A percentile compares a stretch with the other conserved stretches of the same genome.
These are phyloP conservation scores for Cicer yamashitae DNA, from an alignment of 306 rosid genomes.

Conservation along the genomic window DNA sequence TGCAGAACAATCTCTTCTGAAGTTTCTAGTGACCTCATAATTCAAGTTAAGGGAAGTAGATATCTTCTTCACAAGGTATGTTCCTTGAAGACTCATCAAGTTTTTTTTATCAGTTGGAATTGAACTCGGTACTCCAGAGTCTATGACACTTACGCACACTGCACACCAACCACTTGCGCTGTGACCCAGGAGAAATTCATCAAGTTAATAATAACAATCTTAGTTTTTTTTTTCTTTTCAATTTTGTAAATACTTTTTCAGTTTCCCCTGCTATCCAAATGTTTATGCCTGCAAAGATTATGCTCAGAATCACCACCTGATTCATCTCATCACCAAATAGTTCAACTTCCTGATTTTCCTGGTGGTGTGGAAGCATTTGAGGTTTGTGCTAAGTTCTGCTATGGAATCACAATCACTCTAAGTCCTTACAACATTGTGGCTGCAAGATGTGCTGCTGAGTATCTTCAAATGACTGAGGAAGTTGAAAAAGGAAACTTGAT, in stretches of 20 bases:
- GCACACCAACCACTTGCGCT: too few relatives aligned
- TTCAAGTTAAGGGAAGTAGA: constrained; percentile 89
- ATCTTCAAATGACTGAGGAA: constrained; percentile 92
- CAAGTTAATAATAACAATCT: not conserved
- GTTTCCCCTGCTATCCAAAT: constrained; percentile 96
- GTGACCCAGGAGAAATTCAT: too few relatives aligned
- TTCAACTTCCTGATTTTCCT: constrained; percentile 88
- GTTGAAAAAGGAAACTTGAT: constrained; percentile 91
- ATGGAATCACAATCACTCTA: constrained; percentile 87
- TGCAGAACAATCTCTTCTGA: constrained; percentile 95
- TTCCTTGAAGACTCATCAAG: not conserved
- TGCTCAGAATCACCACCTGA: constrained; percentile 82
- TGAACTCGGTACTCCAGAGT: too few relatives aligned
- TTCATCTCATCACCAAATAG: constrained; percentile 68
- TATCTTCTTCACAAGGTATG: constrained; percentile 95
- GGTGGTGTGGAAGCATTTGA: constrained; percentile 91
- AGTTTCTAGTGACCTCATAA: constrained; percentile 89
- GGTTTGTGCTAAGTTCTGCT: constrained; percentile 93
- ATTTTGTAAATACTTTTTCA: constrained; percentile 43
- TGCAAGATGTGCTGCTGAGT: constrained; percentile 86
- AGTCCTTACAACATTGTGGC: constrained; percentile 92
- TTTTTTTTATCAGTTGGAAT: not conserved
- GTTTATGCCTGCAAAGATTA: constrained; percentile 74
- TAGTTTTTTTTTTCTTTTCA: not conserved
- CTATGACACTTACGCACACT: too few relatives aligned